Evolutionary conservation across 305 asterid genomes (phyloP).

Genomic region (Lippia alba): DNA sequence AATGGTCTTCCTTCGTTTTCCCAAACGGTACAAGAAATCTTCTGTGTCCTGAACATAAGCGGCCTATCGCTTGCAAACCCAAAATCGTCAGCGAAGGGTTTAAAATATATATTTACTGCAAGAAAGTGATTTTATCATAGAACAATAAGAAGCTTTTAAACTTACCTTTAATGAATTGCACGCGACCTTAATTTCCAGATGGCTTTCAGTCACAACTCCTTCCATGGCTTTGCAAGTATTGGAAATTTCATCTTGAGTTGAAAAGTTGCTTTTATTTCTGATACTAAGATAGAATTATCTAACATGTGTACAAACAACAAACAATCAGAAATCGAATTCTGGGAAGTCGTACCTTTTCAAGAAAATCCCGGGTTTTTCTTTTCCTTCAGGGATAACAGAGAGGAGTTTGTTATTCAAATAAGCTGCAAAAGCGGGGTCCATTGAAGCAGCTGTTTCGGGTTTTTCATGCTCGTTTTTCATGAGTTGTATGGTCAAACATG

Average conservation of each 20-base stretch:
- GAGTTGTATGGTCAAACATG: slow-evolving; percentile 71
- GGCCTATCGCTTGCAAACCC: slow-evolving; percentile 48
- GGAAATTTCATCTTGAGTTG: slow-evolving; percentile 45
- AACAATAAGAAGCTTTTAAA: background rate
- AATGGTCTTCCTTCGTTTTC: slow-evolving; percentile 48
- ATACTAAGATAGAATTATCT: slow-evolving; percentile 26
- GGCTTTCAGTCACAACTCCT: slow-evolving; percentile 52
- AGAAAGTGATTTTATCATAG: background rate
- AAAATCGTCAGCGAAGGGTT: slow-evolving; percentile 29
- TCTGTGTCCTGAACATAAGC: slow-evolving; percentile 77
- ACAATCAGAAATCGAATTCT: slow-evolving; percentile 3
- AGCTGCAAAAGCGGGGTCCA: slow-evolving; percentile 81
- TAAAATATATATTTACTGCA: slow-evolving; percentile 5
- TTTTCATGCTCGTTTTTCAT: slow-evolving; percentile 77
- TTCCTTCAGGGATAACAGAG: slow-evolving; percentile 49
- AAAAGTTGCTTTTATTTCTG: slow-evolving; percentile 65
- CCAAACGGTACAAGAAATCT: slow-evolving; percentile 64
- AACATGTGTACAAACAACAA: background rate
- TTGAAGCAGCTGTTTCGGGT: slow-evolving; percentile 68
- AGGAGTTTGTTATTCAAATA: slow-evolving; percentile 70
- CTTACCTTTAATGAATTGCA: slow-evolving; percentile 73
- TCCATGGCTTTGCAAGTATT: slow-evolving; percentile 50
- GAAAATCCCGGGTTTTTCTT: slow-evolving; percentile 52
- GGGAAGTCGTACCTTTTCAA: slow-evolving; percentile 65
- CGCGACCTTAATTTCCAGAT: slow-evolving; percentile 64